Evolutionary conservation across 2,329 filamentous ascomycete genomes (phyloP), one percentile per base, ranked within the genome.

Genomic region (Hirsutella thompsonii): DNA sequence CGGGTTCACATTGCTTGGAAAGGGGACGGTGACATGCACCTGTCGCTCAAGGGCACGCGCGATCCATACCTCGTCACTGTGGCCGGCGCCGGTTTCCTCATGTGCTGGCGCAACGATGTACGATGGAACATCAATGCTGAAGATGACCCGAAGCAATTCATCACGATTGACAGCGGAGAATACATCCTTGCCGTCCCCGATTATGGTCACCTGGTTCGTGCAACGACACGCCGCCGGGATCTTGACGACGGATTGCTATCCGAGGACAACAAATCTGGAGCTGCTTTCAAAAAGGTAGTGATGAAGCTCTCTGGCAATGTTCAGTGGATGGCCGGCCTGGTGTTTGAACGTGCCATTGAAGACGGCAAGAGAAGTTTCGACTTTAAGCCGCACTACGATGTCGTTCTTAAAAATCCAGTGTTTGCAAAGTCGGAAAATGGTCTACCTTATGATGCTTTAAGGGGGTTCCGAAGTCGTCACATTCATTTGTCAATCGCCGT

Each of bases 221-320:
- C 83, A 48, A 72, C 77, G 39, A 63, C 61, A 23, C 65, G 65
- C 16, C 64, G 33, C 8, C 32, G 18, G 20, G 38, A 16, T 19
- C n/a, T n/a, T 19, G 32, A 30, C 18, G 59, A 23, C 56, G 56
- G 20, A 74, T 67, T 28, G 69, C 79, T 40, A 67, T 71, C 37
- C 76, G 78, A 39, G 81, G 81, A 79, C 44, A 79, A 72, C 53
- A 84, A 79, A 51, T 76, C 82, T 29, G 79, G 82, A 2, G 83
- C 88, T n/a, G 71, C 81, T 1, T 98, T 98, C 70, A 94, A 94
- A 61, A 98, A 98, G 62, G 92, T 96, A 3, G 78, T 94, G 39
- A 96, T 98, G 90, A 98, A 98, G 62, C 71, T 98, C 11, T 96
- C 92, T 3, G 92, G 92, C 13, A 93, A 92, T 54, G 92, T 98